phyloP scores from a whole-genome alignment of 2,329 filamentous ascomycete genomes.

The Gnomoniopsis sp. region DNA sequence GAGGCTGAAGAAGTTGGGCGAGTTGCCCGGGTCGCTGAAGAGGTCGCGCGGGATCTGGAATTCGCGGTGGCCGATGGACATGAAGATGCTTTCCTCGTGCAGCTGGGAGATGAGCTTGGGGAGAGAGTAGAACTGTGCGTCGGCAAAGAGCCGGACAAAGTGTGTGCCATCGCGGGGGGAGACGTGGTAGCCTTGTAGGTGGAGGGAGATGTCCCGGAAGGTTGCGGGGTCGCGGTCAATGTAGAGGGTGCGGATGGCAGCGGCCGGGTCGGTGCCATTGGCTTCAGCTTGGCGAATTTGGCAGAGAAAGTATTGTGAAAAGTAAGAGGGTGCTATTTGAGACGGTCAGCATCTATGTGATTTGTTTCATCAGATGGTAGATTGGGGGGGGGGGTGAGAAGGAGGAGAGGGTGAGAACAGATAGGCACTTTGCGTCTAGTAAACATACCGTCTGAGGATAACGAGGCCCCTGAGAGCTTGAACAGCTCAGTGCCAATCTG shows the following conservation, averaged over 20 bases:
- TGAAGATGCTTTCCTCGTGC: constrained; percentile 88
- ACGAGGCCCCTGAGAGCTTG: constrained; percentile 68
- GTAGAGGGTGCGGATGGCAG: constrained; percentile 73
- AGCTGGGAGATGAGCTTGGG: constrained; percentile 87
- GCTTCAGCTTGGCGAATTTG: constrained; percentile 67
- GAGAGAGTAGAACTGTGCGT: constrained; percentile 91
- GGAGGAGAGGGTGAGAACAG: background rate
- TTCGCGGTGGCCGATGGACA: constrained; percentile 79
- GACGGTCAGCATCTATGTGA: constrained; percentile 20
- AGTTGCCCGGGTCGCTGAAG: constrained; percentile 80
- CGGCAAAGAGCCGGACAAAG: constrained; percentile 89
- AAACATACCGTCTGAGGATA: constrained; percentile 68
- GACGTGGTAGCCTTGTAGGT: constrained; percentile 90
- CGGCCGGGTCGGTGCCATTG: constrained; percentile 48
- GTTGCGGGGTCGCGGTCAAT: constrained; percentile 91
- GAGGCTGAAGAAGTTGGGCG: constrained; percentile 93
- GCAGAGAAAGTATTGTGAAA: constrained; percentile 88
- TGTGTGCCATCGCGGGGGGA: constrained; percentile 76
- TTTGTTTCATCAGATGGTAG: no score
- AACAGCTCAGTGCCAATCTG: constrained; percentile 72
- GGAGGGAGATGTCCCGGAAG: constrained; percentile 83
- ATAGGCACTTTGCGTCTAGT: background rate
- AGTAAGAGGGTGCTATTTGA: constrained; percentile 80
- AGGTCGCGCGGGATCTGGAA: constrained; percentile 90
- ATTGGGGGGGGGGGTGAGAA: no score